Conservation (phyloP, 2,329 filamentous ascomycete genomes). For the Zasmidium citrigriseum region DNA sequence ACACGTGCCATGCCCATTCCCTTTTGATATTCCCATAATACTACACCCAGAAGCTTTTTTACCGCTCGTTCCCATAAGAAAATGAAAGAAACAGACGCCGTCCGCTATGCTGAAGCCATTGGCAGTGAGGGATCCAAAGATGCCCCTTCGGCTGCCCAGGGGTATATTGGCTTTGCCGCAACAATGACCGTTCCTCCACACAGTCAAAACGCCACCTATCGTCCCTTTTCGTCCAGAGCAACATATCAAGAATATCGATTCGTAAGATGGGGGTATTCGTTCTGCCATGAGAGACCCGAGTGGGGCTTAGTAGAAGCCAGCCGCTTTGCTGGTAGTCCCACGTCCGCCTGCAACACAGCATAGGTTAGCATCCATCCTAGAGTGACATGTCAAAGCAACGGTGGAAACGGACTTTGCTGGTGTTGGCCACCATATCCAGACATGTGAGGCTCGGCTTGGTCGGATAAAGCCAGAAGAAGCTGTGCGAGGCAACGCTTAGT, state of each 20-base stretch:
- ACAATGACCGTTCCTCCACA: conserved; percentile 3
- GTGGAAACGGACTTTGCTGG: background rate
- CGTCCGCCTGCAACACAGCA: background rate
- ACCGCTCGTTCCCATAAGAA: background rate
- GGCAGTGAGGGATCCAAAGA: background rate
- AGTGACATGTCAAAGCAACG: too few relatives aligned
- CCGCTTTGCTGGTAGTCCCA: background rate
- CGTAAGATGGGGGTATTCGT: background rate
- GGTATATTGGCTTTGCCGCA: conserved; percentile 9
- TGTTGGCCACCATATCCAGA: conserved; percentile 10
- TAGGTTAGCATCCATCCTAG: background rate
- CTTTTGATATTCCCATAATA: conserved; percentile 9
- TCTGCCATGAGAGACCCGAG: background rate
- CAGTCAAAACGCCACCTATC: conserved; percentile 1
- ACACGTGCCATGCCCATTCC: background rate
- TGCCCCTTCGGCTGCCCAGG: background rate
- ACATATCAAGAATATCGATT: conserved; percentile 5
- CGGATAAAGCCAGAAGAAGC: conserved; percentile 91
- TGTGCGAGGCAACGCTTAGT: conserved; percentile 98
- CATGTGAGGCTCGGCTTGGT: conserved; percentile 47
- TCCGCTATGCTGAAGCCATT: conserved; percentile 5
- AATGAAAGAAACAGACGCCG: conserved; percentile 3
- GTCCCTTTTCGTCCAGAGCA: background rate
- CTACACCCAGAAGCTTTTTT: conserved; percentile 3
- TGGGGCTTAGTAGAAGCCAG: background rate